phyloP scores from a whole-genome alignment of 495 filamentous ascomycete genomes.

The Clavariopsis aquatica region DNA sequence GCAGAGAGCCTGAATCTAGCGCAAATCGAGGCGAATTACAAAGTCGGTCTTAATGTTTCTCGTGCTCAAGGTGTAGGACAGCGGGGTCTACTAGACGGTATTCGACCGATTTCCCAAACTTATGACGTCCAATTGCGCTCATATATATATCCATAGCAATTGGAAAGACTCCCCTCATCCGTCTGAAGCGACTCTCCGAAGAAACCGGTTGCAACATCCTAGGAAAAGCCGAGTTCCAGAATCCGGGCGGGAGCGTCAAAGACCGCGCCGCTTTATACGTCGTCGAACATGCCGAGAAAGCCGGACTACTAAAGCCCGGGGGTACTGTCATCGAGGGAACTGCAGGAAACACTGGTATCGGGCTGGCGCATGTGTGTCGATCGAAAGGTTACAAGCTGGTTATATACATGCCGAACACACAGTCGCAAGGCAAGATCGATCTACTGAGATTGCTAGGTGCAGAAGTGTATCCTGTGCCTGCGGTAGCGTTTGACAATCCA shows the following conservation, averaged over 20 bases:
- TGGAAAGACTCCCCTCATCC: slow-evolving; percentile 94
- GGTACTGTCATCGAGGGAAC: slow-evolving; percentile 97
- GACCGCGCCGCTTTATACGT: slow-evolving; percentile 95
- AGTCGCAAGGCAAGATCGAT: slow-evolving; percentile 97
- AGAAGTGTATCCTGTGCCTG: slow-evolving; percentile 97
- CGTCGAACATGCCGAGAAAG: slow-evolving; percentile 88
- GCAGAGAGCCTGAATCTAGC: slow-evolving; percentile 40
- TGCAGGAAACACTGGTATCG: slow-evolving; percentile 96
- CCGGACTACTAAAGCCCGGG: slow-evolving; percentile 74
- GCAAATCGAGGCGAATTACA: slow-evolving; percentile 21
- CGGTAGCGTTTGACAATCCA: slow-evolving; percentile 93
- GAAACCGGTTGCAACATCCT: slow-evolving; percentile 93
- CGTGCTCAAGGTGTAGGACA: slow-evolving; percentile 80
- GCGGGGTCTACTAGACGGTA: slow-evolving; percentile 81
- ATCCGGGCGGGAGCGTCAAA: slow-evolving; percentile 94
- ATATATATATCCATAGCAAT: slow-evolving; percentile 61
- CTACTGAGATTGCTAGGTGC: slow-evolving; percentile 86
- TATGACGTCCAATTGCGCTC: too few relatives aligned
- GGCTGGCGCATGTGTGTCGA: slow-evolving; percentile 93
- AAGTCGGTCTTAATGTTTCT: slow-evolving; percentile 49
- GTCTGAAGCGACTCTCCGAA: slow-evolving; percentile 81
- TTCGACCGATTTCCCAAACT: slow-evolving; percentile 3
- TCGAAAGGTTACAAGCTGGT: slow-evolving; percentile 90
- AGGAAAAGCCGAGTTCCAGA: slow-evolving; percentile 98
- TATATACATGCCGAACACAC: slow-evolving; percentile 99